These are phyloP conservation scores for Filobasidium floriforme DNA, from an alignment of 768 basidiomycete genomes.

Conservation along the genomic window DNA sequence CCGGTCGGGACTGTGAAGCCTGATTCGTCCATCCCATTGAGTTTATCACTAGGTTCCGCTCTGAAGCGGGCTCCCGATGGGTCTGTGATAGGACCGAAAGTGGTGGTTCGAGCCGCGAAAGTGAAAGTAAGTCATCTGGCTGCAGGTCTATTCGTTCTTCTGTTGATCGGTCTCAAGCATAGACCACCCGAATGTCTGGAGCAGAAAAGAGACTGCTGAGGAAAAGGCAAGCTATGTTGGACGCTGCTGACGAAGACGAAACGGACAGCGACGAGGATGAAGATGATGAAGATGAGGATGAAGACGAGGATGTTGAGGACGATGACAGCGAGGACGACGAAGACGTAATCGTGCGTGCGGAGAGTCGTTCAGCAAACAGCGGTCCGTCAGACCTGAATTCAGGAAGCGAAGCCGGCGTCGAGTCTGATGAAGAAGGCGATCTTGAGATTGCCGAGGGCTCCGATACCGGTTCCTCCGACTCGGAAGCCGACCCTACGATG, in stretches of 20 bases:
- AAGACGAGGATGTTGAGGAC: slow-evolving; percentile 24
- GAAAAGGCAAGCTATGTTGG: slow-evolving; percentile 18
- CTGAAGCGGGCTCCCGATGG: slow-evolving; percentile 18
- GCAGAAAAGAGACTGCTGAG: slow-evolving; percentile 16
- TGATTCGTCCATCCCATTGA: neutral
- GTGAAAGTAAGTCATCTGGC: neutral
- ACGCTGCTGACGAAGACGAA: slow-evolving; percentile 21
- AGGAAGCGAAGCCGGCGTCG: neutral
- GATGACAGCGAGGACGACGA: slow-evolving; percentile 32
- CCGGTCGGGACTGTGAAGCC: neutral
- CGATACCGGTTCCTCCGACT: slow-evolving; percentile 23
- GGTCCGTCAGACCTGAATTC: neutral
- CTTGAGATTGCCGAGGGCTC: slow-evolving; percentile 22
- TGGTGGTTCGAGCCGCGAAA: slow-evolving; percentile 11
- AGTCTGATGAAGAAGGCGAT: slow-evolving; percentile 19
- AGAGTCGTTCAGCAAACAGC: neutral
- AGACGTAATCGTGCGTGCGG: slow-evolving; percentile 30
- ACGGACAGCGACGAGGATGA: slow-evolving; percentile 25
- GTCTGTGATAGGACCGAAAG: slow-evolving; percentile 7
- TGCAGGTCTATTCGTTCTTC: neutral
- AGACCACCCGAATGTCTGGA: slow-evolving; percentile 21
- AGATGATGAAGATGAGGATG: slow-evolving; percentile 27
- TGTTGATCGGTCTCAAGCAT: neutral
- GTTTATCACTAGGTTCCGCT: slow-evolving; percentile 11
- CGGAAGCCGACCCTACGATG: slow-evolving; percentile 31